Evolutionary conservation across 805 yeast genomes (phyloP).

Genomic region (Kuraishia hungarica): DNA sequence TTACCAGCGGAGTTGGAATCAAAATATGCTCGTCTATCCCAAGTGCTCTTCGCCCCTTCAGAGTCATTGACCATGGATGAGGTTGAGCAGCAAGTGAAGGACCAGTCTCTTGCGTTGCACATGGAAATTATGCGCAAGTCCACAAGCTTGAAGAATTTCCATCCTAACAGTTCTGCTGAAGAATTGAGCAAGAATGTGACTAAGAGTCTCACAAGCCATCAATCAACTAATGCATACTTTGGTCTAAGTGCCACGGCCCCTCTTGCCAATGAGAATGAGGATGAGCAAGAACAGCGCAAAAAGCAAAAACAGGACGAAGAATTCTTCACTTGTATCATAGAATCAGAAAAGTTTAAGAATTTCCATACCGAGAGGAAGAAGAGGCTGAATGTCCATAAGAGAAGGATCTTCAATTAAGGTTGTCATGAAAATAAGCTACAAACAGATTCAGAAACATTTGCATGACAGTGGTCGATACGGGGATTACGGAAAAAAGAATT

Average conservation of each 20-base stretch:
- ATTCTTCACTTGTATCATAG: neutral
- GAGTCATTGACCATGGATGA: neutral
- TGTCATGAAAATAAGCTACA: neutral
- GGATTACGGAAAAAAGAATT: neutral
- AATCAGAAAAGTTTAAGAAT: neutral
- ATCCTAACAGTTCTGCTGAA: neutral
- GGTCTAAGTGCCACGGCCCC: neutral
- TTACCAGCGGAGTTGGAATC: neutral
- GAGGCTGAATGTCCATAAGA: neutral
- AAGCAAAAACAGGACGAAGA: neutral
- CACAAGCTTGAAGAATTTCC: neutral
- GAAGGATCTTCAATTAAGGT: neutral
- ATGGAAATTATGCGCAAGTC: neutral
- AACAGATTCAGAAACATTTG: neutral
- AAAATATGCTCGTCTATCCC: neutral
- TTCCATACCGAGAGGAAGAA: neutral
- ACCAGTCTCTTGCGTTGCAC: neutral
- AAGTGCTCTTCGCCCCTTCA: neutral
- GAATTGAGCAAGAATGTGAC: neutral
- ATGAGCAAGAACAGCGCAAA: neutral
- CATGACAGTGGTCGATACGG: neutral
- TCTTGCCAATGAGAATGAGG: neutral
- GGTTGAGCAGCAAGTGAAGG: neutral
- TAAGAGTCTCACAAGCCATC: neutral
- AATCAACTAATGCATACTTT: neutral